Percentiles rank a stretch among this genome's conserved stretches.
Conservation (phyloP, 208 protist genomes). For the Leptomonas seymouri region DNA sequence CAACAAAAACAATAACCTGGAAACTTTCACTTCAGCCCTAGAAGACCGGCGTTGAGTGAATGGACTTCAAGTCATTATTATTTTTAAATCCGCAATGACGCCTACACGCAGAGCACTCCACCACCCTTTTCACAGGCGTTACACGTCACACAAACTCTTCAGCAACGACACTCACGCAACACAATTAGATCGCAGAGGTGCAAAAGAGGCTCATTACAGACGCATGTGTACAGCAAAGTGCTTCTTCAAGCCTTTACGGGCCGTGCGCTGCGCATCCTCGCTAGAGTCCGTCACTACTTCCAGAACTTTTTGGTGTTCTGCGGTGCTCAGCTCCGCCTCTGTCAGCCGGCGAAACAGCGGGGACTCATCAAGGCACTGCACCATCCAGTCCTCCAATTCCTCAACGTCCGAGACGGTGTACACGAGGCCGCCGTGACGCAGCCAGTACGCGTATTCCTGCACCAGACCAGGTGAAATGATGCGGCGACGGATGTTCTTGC, state of each 20-base stretch:
- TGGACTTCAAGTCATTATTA: too few relatives aligned
- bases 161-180: too few relatives aligned
- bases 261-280: conserved; percentile 88
- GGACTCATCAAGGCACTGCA: conserved; percentile 90
- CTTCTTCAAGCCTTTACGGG: conserved; percentile 81
- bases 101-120: too few relatives aligned
- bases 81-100: too few relatives aligned
- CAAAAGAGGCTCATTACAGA: background rate
- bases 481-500: conserved; percentile 96
- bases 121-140: too few relatives aligned
- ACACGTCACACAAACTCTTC: too few relatives aligned
- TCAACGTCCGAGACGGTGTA: conserved; percentile 97
- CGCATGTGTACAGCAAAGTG: conserved; percentile 84
- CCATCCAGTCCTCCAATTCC: conserved; percentile 94
- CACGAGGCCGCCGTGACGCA: conserved; percentile 92
- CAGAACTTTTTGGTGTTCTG: conserved; percentile 58
- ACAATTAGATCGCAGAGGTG: background rate
- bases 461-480: conserved; percentile 96
- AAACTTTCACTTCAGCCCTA: too few relatives aligned
- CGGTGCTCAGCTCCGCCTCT: conserved; percentile 58
- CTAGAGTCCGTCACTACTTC: conserved; percentile 65
- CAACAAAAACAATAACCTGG: too few relatives aligned
- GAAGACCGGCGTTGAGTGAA: too few relatives aligned
- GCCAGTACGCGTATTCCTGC: conserved; percentile 97
- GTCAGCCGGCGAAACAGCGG: conserved; percentile 93